Conservation (phyloP, 2,329 filamentous ascomycete genomes). For the Aspergillus viridinutans region DNA sequence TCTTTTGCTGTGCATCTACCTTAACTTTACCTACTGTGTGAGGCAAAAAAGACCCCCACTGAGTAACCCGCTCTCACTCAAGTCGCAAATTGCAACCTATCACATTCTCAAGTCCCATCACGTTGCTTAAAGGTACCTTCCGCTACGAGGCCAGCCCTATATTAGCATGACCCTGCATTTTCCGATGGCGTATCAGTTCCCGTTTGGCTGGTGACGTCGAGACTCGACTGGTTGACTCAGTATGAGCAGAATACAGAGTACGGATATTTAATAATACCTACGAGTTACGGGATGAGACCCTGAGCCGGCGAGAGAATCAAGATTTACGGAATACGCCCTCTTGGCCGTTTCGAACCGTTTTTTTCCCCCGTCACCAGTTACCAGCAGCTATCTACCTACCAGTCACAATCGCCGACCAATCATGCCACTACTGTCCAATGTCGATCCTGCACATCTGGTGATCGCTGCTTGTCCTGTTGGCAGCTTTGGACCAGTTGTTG, state of each 20-base stretch:
- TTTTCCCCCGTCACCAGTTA: not conserved
- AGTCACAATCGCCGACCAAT: not conserved
- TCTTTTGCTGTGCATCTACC: too few species aligned
- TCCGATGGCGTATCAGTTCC: not conserved
- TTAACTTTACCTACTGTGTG: too few species aligned
- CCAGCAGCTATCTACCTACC: too few species aligned
- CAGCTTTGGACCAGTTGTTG: too few species aligned
- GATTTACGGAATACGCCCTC: too few species aligned
- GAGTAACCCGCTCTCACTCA: not conserved
- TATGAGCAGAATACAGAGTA: too few species aligned
- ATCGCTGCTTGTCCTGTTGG: not conserved
- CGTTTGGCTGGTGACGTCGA: not conserved
- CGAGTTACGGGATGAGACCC: not conserved
- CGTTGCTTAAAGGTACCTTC: too few species aligned
- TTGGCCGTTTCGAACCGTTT: not conserved
- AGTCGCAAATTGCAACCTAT: not conserved
- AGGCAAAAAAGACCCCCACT: not conserved
- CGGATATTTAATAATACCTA: too few species aligned
- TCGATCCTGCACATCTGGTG: not conserved
- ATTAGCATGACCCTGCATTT: not conserved
- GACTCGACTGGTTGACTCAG: not conserved
- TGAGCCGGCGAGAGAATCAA: too few species aligned
- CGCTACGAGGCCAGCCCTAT: not conserved
- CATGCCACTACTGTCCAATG: not conserved
- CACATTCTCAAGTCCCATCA: not conserved